Evolutionary conservation across 2,329 filamentous ascomycete genomes (phyloP).

Genomic region (Curvularia eragrostidis): DNA sequence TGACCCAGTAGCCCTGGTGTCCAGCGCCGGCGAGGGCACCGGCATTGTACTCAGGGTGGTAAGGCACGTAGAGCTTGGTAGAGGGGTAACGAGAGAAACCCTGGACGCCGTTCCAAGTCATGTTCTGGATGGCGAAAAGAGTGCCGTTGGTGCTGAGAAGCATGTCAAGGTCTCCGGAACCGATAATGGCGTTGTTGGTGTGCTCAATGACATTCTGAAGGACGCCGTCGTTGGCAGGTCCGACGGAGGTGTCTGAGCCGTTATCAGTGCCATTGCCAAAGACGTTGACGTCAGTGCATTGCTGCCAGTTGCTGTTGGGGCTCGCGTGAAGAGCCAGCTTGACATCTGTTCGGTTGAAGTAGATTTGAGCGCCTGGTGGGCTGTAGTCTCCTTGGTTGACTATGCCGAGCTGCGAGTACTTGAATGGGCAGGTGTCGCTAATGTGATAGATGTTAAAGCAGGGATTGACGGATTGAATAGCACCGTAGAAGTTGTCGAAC

Average conservation of each 20-base stretch:
- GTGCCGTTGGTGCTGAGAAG: slow-evolving; percentile 60
- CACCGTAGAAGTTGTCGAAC: slow-evolving; percentile 50
- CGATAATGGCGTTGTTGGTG: slow-evolving; percentile 61
- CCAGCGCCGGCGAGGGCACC: slow-evolving; percentile 52
- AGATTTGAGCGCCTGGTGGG: slow-evolving; percentile 51
- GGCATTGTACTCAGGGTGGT: slow-evolving; percentile 52
- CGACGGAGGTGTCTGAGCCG: slow-evolving; percentile 45
- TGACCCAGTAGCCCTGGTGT: slow-evolving; percentile 51
- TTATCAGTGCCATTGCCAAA: slow-evolving; percentile 47
- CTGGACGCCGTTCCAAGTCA: slow-evolving; percentile 60
- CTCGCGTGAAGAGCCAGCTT: slow-evolving; percentile 59
- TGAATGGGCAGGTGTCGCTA: slow-evolving; percentile 54
- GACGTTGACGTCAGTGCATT: slow-evolving; percentile 53
- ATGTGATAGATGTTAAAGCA: slow-evolving; percentile 61
- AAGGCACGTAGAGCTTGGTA: slow-evolving; percentile 53
- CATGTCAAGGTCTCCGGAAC: slow-evolving; percentile 58
- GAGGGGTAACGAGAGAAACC: slow-evolving; percentile 55
- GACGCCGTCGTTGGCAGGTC: slow-evolving; percentile 51
- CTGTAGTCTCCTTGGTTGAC: slow-evolving; percentile 49
- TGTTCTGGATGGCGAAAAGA: slow-evolving; percentile 60
- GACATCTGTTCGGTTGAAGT: slow-evolving; percentile 62
- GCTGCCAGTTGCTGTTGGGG: slow-evolving; percentile 51
- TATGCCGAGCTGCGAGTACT: slow-evolving; percentile 48
- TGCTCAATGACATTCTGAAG: slow-evolving; percentile 59
- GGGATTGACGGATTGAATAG: slow-evolving; percentile 54